A percentile compares a stretch with the other conserved stretches of the same genome.
Conservation (phyloP, 306 rosid genomes). For the Gastrolobium bilobum region DNA sequence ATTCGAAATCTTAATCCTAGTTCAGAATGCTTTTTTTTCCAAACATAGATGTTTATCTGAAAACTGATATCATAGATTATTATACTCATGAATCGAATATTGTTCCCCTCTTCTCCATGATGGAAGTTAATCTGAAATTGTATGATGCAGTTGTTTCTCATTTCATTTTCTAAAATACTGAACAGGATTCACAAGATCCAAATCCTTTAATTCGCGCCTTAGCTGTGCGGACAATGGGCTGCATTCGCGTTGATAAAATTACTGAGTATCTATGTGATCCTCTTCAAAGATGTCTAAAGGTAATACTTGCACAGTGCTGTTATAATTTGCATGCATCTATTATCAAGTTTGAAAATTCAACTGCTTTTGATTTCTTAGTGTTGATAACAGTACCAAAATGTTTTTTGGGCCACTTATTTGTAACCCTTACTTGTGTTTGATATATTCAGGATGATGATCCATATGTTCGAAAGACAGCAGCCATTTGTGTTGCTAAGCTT, state of each 20-base stretch:
- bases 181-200: constrained; percentile 99
- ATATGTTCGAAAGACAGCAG: constrained; percentile 99
- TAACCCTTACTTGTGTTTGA: constrained; percentile 39
- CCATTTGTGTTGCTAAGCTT: constrained; percentile 98
- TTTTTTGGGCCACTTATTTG: constrained; percentile 1
- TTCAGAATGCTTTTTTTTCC: background rate
- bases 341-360: constrained; percentile 21
- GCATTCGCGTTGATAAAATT: constrained; percentile 99
- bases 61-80: background rate
- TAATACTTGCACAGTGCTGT: constrained; percentile 43
- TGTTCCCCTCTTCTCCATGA: background rate
- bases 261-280: constrained; percentile 99
- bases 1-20: background rate
- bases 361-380: constrained; percentile 32
- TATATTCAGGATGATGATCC: constrained; percentile 96
- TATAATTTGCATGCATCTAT: background rate
- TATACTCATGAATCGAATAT: background rate
- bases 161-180: constrained; percentile 45
- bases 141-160: constrained; percentile 8
- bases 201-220: constrained; percentile 98
- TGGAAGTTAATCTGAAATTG: constrained; percentile 28
- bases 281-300: constrained; percentile 99
- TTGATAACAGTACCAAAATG: constrained; percentile 5
- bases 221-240: constrained; percentile 99
- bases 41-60: background rate